Conservation (phyloP, 805 yeast species). For the Isabelozyma gotoi region DNA sequence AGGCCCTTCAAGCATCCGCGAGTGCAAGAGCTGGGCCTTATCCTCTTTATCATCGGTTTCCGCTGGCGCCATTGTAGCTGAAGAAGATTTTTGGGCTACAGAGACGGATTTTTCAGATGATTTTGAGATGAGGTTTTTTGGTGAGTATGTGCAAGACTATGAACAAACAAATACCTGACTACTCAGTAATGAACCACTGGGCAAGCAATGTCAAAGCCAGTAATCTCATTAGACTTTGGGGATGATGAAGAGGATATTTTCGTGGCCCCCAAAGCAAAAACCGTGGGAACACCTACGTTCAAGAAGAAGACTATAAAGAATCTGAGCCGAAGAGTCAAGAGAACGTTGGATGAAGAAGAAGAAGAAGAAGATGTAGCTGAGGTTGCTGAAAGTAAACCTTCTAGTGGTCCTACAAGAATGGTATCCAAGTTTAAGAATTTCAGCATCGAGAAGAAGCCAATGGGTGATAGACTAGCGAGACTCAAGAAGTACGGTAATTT, state of each 20-base stretch:
- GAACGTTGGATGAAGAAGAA: conserved; percentile 21
- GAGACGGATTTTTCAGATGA: too few species aligned
- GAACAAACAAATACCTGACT: neutral
- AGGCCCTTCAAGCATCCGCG: conserved; percentile 56
- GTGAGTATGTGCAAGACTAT: neutral
- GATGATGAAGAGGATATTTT: conserved; percentile 2
- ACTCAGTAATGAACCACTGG: neutral
- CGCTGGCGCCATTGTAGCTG: too few species aligned
- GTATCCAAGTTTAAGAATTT: neutral
- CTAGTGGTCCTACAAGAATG: too few species aligned
- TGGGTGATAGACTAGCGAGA: neutral
- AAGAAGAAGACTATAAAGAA: conserved; percentile 10
- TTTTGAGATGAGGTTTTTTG: neutral
- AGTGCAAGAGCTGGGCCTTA: conserved; percentile 59
- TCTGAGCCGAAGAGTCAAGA: conserved; percentile 16
- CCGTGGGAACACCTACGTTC: conserved; percentile 1
- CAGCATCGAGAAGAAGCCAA: neutral
- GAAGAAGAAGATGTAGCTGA: conserved; percentile 8
- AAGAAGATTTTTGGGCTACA: too few species aligned
- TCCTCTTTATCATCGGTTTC: conserved; percentile 24
- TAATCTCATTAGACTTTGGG: conserved; percentile 3
- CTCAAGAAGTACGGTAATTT: neutral
- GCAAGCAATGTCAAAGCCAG: conserved; percentile 1
- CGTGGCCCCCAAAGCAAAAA: neutral
- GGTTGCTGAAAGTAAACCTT: conserved; percentile 10